Conservation (phyloP, 139 green algal genomes). For the Pleodorina starrii region DNA sequence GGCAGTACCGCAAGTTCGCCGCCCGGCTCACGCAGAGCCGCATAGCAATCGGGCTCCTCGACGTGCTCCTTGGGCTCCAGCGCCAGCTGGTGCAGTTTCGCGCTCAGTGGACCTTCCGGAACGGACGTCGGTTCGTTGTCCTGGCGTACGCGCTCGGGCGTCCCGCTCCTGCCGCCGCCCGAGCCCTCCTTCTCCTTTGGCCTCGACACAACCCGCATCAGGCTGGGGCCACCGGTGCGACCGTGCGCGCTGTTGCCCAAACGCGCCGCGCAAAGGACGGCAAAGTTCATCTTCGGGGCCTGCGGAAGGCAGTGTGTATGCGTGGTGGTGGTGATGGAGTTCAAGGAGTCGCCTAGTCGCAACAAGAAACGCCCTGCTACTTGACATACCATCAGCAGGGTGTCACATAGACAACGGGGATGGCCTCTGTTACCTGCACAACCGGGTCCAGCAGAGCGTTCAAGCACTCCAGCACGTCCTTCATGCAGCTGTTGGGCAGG, state of each 20-base stretch:
- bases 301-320: not conserved
- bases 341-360: too few species aligned
- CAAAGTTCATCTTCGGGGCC: not conserved
- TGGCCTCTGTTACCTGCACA: constrained; percentile 10
- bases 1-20: not conserved
- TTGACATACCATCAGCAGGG: not conserved
- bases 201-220: not conserved
- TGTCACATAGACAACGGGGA: not conserved
- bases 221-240: not conserved
- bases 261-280: not conserved
- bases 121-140: not conserved
- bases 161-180: not conserved
- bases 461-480: not conserved
- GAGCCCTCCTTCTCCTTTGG: not conserved
- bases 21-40: not conserved
- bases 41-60: not conserved
- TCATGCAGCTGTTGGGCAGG: constrained; percentile 26
- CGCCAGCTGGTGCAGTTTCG: not conserved
- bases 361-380: too few species aligned
- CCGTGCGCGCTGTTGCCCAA: not conserved
- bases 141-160: not conserved
- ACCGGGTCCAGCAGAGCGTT: not conserved
- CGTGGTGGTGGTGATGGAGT: too few species aligned
- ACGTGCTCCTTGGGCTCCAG: not conserved
- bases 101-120: not conserved